A percentile compares a stretch with the other conserved stretches of the same genome.
Evolutionary conservation across 2,329 filamentous ascomycete species (phyloP).

Genomic region (Verticillium dahliae): DNA sequence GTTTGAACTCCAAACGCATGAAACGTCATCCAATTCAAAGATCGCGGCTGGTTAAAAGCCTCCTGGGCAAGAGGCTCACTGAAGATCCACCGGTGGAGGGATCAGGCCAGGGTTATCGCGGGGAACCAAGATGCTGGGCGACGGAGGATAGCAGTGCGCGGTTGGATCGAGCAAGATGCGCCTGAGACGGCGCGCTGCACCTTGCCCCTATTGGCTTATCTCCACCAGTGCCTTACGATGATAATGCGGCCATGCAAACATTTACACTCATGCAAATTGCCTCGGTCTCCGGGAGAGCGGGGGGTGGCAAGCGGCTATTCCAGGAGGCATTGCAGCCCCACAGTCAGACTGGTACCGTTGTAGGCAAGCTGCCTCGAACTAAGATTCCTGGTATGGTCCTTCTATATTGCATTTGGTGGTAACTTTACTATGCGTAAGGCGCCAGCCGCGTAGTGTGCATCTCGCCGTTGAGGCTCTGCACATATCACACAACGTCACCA

Average conservation of each 20-base stretch:
- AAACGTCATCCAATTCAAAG: background rate
- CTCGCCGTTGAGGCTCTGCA: background rate
- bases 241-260: no score
- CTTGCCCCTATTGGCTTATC: background rate
- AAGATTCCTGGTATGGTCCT: no score
- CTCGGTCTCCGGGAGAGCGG: background rate
- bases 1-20: background rate
- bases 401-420: no score
- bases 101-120: background rate
- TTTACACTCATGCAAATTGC: background rate
- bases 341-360: no score
- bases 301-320: background rate
- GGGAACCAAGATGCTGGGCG: background rate
- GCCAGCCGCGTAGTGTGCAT: background rate
- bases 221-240: background rate
- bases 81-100: background rate
- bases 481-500: background rate
- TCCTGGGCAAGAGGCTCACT: background rate
- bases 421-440: background rate
- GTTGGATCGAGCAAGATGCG: background rate
- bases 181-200: background rate
- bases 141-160: background rate
- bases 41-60: background rate
- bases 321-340: background rate
- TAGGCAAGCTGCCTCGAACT: no score